These are phyloP conservation scores for Saitozyma podzolica DNA, from an alignment of 768 basidiomycete genomes.

Conservation along the genomic window DNA sequence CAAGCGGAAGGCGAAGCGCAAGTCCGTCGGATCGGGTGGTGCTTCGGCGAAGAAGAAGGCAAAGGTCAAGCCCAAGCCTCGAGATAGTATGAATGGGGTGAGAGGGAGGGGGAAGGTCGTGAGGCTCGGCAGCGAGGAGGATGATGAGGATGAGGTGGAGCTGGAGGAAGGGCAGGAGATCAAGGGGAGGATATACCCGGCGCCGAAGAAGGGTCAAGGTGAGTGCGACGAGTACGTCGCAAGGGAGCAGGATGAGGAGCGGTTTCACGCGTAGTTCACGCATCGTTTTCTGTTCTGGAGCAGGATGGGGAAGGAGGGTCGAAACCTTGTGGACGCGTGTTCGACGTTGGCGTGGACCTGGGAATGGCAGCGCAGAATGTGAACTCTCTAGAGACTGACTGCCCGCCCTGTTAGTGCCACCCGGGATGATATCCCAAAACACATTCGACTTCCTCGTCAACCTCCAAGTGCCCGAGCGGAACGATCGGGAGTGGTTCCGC, in stretches of 20 bases:
- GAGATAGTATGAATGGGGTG: background rate
- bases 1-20: slow-evolving; percentile 38
- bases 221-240: slow-evolving; percentile 24
- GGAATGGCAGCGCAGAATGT: background rate
- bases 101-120: slow-evolving; percentile 11
- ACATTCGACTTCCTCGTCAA: slow-evolving; percentile 73
- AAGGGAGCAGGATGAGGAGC: background rate
- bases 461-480: slow-evolving; percentile 71
- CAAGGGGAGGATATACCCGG: slow-evolving; percentile 69
- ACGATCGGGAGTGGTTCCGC: slow-evolving; percentile 84
- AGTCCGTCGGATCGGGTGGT: slow-evolving; percentile 58
- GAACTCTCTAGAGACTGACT: background rate
- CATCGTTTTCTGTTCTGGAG: too few relatives aligned
- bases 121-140: slow-evolving; percentile 28
- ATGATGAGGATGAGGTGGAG: slow-evolving; percentile 40
- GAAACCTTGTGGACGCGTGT: background rate
- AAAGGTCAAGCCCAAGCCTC: background rate
- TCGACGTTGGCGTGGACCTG: background rate
- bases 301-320: too few relatives aligned
- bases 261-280: too few relatives aligned
- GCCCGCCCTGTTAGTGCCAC: slow-evolving; percentile 61
- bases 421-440: slow-evolving; percentile 82
- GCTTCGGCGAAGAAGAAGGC: slow-evolving; percentile 9
- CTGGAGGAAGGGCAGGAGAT: slow-evolving; percentile 50
- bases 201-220: slow-evolving; percentile 82